Percentiles rank a stretch among this genome's conserved stretches.
These are phyloP conservation scores for Alloascoidea africana DNA, from an alignment of 805 yeast genomes.

Conservation along the genomic window DNA sequence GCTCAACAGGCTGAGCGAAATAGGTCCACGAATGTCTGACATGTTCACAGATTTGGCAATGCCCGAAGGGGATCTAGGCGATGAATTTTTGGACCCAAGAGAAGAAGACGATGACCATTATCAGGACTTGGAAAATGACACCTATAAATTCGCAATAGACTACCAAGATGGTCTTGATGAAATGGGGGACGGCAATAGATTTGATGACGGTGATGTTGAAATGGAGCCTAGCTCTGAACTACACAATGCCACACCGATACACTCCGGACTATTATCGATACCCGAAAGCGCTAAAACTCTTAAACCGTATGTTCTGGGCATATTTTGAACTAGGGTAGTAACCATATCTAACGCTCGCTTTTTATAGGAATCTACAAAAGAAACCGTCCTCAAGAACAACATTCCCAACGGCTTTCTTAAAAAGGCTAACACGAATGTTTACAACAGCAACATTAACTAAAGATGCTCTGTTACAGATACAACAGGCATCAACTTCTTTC, in stretches of 20 bases:
- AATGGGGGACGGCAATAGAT: too few relatives aligned
- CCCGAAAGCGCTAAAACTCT: background rate
- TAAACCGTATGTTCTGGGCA: background rate
- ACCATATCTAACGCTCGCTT: background rate
- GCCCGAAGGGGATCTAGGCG: background rate
- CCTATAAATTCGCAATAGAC: background rate
- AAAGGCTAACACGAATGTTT: background rate
- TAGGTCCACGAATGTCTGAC: background rate
- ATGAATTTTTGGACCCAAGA: too few relatives aligned
- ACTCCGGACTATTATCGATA: background rate
- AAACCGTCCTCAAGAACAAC: background rate
- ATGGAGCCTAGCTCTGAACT: too few relatives aligned
- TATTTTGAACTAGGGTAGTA: background rate
- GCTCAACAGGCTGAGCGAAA: background rate
- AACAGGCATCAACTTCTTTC: slow-evolving; percentile 5
- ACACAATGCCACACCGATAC: too few relatives aligned
- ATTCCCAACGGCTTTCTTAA: background rate
- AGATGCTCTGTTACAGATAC: background rate
- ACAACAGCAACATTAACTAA: background rate
- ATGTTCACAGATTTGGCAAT: background rate
- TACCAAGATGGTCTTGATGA: too few relatives aligned
- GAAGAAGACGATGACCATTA: background rate
- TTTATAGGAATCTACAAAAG: background rate
- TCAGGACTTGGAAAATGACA: background rate
- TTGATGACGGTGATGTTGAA: too few relatives aligned